Conservation (phyloP, 352 stramenopile species). For the Phytophthora sojae region DNA sequence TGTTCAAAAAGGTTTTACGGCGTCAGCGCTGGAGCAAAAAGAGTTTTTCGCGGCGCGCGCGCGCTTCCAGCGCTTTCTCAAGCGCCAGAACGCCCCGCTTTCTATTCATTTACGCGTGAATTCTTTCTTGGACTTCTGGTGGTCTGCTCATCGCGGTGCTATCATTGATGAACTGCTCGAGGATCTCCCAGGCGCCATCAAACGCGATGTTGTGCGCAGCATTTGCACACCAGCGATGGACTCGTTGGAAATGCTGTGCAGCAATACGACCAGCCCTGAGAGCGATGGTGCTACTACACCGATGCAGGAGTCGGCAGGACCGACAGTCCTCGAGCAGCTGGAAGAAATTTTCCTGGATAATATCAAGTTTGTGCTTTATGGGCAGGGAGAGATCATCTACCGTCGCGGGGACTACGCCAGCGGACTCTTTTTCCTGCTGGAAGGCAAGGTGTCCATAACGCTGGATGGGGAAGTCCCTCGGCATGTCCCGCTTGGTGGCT, state of each 20-base stretch:
- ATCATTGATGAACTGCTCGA: conserved; percentile 68
- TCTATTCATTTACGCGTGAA: conserved; percentile 67
- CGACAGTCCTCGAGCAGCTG: conserved; percentile 36
- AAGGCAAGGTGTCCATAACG: conserved; percentile 47
- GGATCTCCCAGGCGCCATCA: conserved; percentile 61
- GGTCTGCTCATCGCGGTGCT: conserved; percentile 66
- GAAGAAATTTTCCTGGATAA: conserved; percentile 65
- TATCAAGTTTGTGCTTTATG: conserved; percentile 65
- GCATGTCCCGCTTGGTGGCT: conserved; percentile 49
- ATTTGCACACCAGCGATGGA: conserved; percentile 66
- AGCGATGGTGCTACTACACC: background rate
- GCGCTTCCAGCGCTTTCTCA: conserved; percentile 70
- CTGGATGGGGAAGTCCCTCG: conserved; percentile 37
- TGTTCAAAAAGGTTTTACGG: conserved; percentile 71
- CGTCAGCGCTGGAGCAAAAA: conserved; percentile 72
- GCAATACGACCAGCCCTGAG: background rate
- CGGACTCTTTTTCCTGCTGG: conserved; percentile 62
- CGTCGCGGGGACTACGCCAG: conserved; percentile 54
- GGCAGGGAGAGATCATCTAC: conserved; percentile 71
- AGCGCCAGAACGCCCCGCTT: conserved; percentile 60
- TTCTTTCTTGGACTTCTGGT: conserved; percentile 77
- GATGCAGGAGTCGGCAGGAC: conserved; percentile 1
- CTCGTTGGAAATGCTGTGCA: conserved; percentile 46
- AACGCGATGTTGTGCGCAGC: conserved; percentile 63
- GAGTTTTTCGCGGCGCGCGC: conserved; percentile 68